Conservation (phyloP, 129 eudicot genomes). For the Daucus carota region DH1_v3.0 NC_030387.2:37810001-37810500, state of each 20-base stretch:
- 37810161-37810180: not conserved
- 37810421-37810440: not conserved
- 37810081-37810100: not conserved
- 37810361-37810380: conserved; percentile 58
- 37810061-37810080: not conserved
- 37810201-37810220: not conserved
- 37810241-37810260: not conserved
- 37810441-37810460: conserved; percentile 1
- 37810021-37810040: not conserved
- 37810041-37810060: not conserved
- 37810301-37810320: not conserved
- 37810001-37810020: conserved; percentile 32
- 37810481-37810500: not conserved
- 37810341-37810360: conserved; percentile 75
- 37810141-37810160: not conserved
- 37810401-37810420: not conserved
- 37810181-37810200: not conserved
- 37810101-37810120: not conserved
- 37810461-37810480: not conserved
- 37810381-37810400: conserved; percentile 74
- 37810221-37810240: not conserved
- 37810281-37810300: not conserved
- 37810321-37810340: not conserved
- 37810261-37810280: not conserved
- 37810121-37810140: not conserved